Percentiles rank a stretch among this genome's conserved stretches.
phyloP scores from a whole-genome alignment of 2,329 filamentous ascomycete genomes.

The Pseudonectria foliicola region DNA sequence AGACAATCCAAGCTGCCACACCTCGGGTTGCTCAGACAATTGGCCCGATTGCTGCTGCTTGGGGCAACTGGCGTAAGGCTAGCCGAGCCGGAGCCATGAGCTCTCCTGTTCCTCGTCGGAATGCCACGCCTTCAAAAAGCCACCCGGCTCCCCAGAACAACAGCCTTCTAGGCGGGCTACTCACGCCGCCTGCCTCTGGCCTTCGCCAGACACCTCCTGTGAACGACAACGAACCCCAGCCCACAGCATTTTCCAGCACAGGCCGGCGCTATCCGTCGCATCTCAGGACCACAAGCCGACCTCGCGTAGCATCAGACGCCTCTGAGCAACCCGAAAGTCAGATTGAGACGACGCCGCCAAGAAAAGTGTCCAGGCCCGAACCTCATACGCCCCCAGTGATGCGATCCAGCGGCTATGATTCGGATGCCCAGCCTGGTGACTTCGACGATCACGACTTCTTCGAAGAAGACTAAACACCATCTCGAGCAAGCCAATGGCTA shows the following conservation, averaged over 20 bases:
- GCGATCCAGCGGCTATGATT: conserved; percentile 50
- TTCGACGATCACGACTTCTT: conserved; percentile 56
- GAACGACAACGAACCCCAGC: conserved; percentile 36
- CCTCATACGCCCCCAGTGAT: conserved; percentile 58
- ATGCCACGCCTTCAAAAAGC: conserved; percentile 54
- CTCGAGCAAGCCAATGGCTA: conserved; percentile 2
- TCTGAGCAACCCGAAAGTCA: conserved; percentile 11
- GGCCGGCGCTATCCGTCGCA: conserved; percentile 48
- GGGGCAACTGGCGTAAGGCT: conserved; percentile 84
- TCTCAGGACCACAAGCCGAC: conserved; percentile 11
- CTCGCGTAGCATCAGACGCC: conserved; percentile 2
- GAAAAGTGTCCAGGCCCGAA: conserved; percentile 29
- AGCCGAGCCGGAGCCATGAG: conserved; percentile 44
- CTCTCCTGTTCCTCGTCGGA: conserved; percentile 34
- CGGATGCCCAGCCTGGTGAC: conserved; percentile 51
- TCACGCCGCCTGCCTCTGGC: conserved; percentile 81
- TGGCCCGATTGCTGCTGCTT: conserved; percentile 75
- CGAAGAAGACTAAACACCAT: conserved; percentile 35
- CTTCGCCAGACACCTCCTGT: conserved; percentile 53
- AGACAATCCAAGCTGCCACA: conserved; percentile 68
- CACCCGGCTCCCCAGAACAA: conserved; percentile 44
- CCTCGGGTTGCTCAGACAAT: conserved; percentile 81
- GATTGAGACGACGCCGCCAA: conserved; percentile 29
- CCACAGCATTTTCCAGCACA: conserved; percentile 54
- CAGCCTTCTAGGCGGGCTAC: conserved; percentile 65